Conservation (phyloP, 2,329 filamentous ascomycete species). For the Lecanosticta acicola region DNA sequence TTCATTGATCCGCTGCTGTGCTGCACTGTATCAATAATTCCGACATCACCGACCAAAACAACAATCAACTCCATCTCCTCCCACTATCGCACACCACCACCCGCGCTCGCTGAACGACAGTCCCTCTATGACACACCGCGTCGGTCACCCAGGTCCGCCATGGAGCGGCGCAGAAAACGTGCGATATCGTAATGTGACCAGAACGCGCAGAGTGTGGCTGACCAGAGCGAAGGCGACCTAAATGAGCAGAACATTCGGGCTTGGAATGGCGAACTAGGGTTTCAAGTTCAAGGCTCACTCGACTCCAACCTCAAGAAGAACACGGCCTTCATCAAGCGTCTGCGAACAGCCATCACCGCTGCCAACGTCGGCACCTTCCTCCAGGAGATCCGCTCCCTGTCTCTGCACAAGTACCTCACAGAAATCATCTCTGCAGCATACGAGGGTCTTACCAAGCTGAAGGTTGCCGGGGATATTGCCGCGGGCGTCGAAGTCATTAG, state of each 20-base stretch:
- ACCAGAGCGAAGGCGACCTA: slow-evolving; percentile 64
- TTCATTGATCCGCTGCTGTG: too few species aligned
- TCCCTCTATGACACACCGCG: slow-evolving; percentile 22
- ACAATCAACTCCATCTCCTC: too few species aligned
- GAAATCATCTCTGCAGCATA: slow-evolving; percentile 95
- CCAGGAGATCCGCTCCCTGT: slow-evolving; percentile 82
- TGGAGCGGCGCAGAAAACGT: slow-evolving; percentile 50
- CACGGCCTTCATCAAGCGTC: slow-evolving; percentile 92
- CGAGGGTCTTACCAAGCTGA: slow-evolving; percentile 86
- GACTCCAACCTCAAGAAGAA: slow-evolving; percentile 98
- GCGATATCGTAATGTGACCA: slow-evolving; percentile 10
- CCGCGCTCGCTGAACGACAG: too few species aligned
- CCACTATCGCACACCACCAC: too few species aligned
- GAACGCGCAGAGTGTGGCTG: slow-evolving; percentile 4
- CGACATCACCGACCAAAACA: too few species aligned
- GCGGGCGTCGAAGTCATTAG: slow-evolving; percentile 89
- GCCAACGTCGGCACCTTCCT: slow-evolving; percentile 77
- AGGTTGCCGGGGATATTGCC: slow-evolving; percentile 84
- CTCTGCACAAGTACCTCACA: slow-evolving; percentile 91
- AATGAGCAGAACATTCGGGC: slow-evolving; percentile 79
- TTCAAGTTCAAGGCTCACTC: slow-evolving; percentile 69
- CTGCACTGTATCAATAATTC: too few species aligned
- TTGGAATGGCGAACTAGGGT: slow-evolving; percentile 90
- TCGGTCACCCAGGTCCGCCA: slow-evolving; percentile 31
- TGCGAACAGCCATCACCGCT: slow-evolving; percentile 80